These are phyloP conservation scores for Plasmodium vivax DNA, from an alignment of 169 alveolate species.

Conservation along the genomic window DNA sequence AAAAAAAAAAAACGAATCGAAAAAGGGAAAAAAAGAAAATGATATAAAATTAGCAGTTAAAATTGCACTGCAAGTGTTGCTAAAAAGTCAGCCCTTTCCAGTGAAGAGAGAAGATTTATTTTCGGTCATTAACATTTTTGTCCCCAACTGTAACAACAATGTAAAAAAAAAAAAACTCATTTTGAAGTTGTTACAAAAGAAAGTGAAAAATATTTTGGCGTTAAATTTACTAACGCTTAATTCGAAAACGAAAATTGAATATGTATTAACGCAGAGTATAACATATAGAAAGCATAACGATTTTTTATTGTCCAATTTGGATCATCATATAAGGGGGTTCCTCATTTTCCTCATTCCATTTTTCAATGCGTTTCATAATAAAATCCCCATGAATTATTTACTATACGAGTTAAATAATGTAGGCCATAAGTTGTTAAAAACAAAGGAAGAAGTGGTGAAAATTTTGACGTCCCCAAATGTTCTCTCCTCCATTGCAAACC, in stretches of 20 bases:
- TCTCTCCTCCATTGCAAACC: slow-evolving; percentile 4
- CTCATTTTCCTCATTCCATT: slow-evolving; percentile 43
- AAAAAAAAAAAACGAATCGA: background rate
- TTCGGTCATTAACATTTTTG: slow-evolving; percentile 10
- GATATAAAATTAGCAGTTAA: slow-evolving; percentile 46
- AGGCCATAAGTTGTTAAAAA: slow-evolving; percentile 20
- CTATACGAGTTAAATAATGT: slow-evolving; percentile 1
- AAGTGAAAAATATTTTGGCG: slow-evolving; percentile 27
- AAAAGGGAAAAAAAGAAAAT: slow-evolving; percentile 2
- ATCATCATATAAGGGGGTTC: slow-evolving; percentile 58
- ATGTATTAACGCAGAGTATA: slow-evolving; percentile 42
- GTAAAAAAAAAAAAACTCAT: slow-evolving; percentile 10
- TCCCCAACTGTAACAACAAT: slow-evolving; percentile 37
- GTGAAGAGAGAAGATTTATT: slow-evolving; percentile 51
- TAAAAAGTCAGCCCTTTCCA: slow-evolving; percentile 71
- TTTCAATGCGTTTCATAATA: slow-evolving; percentile 41
- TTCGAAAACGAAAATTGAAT: slow-evolving; percentile 48
- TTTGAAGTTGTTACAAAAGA: slow-evolving; percentile 20
- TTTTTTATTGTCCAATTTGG: slow-evolving; percentile 46
- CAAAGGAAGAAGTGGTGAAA: slow-evolving; percentile 48
- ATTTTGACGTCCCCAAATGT: slow-evolving; percentile 13
- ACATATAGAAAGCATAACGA: slow-evolving; percentile 43
- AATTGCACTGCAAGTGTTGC: slow-evolving; percentile 29
- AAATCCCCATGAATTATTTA: slow-evolving; percentile 59
- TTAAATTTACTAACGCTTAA: slow-evolving; percentile 38